A percentile compares a stretch with the other conserved stretches of the same genome.
phyloP scores from a whole-genome alignment of 352 stramenopile genomes.

The Globisporangium sylvaticum region DNA sequence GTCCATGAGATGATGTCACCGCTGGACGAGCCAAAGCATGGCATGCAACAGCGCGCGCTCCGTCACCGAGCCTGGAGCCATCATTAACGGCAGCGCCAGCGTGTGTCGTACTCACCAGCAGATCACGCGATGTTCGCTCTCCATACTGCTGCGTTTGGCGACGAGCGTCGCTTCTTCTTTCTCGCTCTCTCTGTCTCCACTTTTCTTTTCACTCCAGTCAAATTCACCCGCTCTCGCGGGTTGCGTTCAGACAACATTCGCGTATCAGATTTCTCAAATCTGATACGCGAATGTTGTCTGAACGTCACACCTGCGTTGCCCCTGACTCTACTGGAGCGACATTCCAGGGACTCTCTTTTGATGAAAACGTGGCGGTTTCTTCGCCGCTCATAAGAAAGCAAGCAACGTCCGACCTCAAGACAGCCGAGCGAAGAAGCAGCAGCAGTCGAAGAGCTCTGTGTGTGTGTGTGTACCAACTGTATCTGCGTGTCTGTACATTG shows the following conservation, averaged over 20 bases:
- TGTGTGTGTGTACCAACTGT: background rate
- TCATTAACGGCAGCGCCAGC: too few relatives aligned
- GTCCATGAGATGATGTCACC: background rate
- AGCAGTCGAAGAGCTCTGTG: background rate
- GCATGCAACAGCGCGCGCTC: too few relatives aligned
- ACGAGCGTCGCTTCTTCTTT: background rate
- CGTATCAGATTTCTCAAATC: too few relatives aligned
- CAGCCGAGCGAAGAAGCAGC: background rate
- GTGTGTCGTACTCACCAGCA: too few relatives aligned
- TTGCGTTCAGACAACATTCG: too few relatives aligned
- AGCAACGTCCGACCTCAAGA: background rate
- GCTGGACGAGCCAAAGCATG: too few relatives aligned
- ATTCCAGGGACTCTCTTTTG: background rate
- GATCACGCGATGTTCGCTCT: too few relatives aligned
- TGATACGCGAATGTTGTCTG: constrained; percentile 1
- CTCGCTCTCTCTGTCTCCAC: too few relatives aligned
- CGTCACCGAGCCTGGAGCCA: too few relatives aligned
- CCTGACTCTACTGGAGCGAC: background rate
- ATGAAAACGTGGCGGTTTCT: constrained; percentile 4
- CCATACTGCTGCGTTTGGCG: background rate
- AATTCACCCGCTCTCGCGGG: too few relatives aligned
- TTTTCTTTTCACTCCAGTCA: background rate
- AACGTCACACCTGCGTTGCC: background rate
- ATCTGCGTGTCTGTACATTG: background rate
- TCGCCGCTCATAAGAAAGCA: background rate